Evolutionary conservation across 164 flowering plant genomes (phyloP), one percentile per base, ranked within the genome.

Genomic region (Santalum album): DNA sequence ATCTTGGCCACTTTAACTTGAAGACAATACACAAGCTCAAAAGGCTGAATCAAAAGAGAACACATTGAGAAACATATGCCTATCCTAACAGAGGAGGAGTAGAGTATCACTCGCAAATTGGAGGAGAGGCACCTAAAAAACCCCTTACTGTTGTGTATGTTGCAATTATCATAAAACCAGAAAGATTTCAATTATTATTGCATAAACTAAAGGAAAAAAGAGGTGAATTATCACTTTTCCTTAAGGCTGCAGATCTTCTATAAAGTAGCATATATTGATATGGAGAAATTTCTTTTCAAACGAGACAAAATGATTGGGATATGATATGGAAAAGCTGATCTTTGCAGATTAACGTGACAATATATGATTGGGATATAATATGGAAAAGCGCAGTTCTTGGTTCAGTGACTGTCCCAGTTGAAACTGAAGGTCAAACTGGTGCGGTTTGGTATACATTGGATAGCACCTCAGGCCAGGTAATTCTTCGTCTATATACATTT

Each of bases 301-400:
- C 58, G 82, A 87, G 52, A 87, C 96, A 46, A 57, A 82, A 84
- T 80, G 99, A 92, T 55, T 92, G 99, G 99, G 99, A 92, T 72
- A 92, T 89, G 69, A 77, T 92, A 55, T 92, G 99, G 99, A 92
- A 89, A 18, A 18, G 29, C 40, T 54, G 22, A 18, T 29, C 35
- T 39, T 22, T 62, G 63, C 82, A 92, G 99, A 83, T 92, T 53
- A 80, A 65, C 58, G 82, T 89, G 52, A 87, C 96, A 46, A 89
- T 92, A 57, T 83, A 84, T 80, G 99, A 92, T 55, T 92, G 99
- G 99, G 99, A 92, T 72, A 92, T 89, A 69, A 77, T 92, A 55
- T 92, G 99, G 99, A 92, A 89, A 75, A 89, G 96, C 71, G 61
- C 96, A 49, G 84, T 80, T 67, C 95, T 92, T 68, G 99, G 99